Evolutionary conservation across 2,329 filamentous ascomycete genomes (phyloP), one percentile per base, ranked within the genome.

Genomic region (Intubia oerlemansii): DNA sequence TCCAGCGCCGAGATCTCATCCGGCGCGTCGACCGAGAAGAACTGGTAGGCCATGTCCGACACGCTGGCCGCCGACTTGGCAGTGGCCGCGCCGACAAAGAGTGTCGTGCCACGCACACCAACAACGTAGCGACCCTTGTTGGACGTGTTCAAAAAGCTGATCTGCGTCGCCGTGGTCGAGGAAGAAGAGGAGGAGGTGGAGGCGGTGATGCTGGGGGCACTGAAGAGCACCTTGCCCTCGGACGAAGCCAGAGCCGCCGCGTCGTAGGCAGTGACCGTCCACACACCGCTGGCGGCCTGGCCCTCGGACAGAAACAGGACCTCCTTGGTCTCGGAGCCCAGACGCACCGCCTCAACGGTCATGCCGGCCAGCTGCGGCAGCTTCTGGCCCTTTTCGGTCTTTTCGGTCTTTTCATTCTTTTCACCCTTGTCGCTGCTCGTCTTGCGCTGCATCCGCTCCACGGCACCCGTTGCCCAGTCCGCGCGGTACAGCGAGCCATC

Each of bases 1-100:
- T 88, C 74, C 25, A 81, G 50, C 34, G 66, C 70, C 17, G 66
- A 69, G 29, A 84, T 63, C 24, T 65, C 58, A 38, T 79, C 69
- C 3, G 66, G 62, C 11, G 56, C 51, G 31, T 69, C 61, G 33
- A 73, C 61, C 11, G 59, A 57, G 36, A 59, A 61, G 39, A 71
- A 64, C 26, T 67, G 59, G 41, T 63, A 70, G 23, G 51, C 49
- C 13, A 64, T 45, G 21, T 56, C 49, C n/a, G 48, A 44, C 19
- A 60, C 34, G 10, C 43, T 44, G 5, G 43, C 39, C 31, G 42
- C 47, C 30, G 43, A 43, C 40, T 38, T 32, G 40, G 47, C 30
- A 55, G 17, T 25, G 8, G 24, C 39, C 18, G 56, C 59, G 10
- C 77, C 79, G 27, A 85, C 42, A 18, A 77, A 52, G 22, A 85